Evolutionary conservation across 2,329 filamentous ascomycete genomes (phyloP), one percentile per base, ranked within the genome.

Genomic region (Exophiala oligosperma): DNA sequence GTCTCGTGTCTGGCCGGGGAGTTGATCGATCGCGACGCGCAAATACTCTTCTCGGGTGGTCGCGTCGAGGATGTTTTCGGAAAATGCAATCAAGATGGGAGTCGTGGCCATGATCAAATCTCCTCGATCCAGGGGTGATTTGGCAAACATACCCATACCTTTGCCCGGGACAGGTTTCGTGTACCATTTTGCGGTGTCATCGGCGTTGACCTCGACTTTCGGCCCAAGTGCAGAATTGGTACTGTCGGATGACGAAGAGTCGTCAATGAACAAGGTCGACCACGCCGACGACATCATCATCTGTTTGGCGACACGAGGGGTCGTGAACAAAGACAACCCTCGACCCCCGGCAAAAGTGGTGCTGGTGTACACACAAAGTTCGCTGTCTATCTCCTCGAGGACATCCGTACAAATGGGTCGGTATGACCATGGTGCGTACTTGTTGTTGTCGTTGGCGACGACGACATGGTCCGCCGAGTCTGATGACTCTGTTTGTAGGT

Each of bases 271-370:
- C 26, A 28, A 28, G 46, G 11, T 2, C 3, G 24, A 14, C 9
- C 6, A 35, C 32, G 12, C 40, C 41, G 7, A 41, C 26, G 17
- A 41, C 4, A 6, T 41, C 28, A 12, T 32, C 12, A 21, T 41
- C 43, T 52, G 29, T 11, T 28, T n/a, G 7, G 61, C 57, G 17
- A 61, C 49, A 4, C 32, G 23, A 2, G 61, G 57, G 2, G 61
- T 63, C 1, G 61, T 63, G 48, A 63, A 63, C 12, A 61, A 17
- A 9, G 61, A 60, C 32, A 63, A 56, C 1, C 61, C 58, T 17
- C 61, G 23, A 8, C 52, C 52, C 12, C 44, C 21, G 17, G 38
- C 37, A 41, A 63, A 63, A 1, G 11, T 17, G 4, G 5, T 11
- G 24, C 50, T 46, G 0, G 57, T 58, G 47, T 63, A 63, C 9